Evolutionary conservation across 164 flowering plant genomes (phyloP).

Genomic region (Umbilicus rupestris): DNA sequence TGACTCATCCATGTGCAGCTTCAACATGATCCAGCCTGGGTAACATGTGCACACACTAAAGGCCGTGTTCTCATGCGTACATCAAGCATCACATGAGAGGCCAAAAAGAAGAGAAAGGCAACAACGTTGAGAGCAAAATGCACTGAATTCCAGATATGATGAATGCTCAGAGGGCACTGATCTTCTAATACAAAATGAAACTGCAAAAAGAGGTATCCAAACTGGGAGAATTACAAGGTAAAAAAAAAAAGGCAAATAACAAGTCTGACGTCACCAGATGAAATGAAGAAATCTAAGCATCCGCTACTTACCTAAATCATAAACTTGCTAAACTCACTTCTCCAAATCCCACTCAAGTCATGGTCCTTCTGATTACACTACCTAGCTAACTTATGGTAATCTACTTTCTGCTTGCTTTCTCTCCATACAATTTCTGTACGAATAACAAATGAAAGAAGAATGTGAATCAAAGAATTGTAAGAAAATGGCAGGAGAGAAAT

Average conservation of each 20-base stretch:
- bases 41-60: neutral
- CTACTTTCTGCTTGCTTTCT: neutral
- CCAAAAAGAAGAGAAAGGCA: neutral
- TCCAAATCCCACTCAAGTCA: neutral
- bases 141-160: neutral
- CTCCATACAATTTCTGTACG: conserved; percentile 3
- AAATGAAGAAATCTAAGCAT: conserved; percentile 1
- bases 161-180: too few species aligned
- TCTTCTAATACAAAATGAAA: conserved; percentile 14
- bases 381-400: neutral
- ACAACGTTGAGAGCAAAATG: neutral
- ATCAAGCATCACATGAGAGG: neutral
- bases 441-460: conserved; percentile 1
- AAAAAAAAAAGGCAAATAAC: conserved; percentile 12
- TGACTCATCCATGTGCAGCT: conserved; percentile 4
- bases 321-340: neutral
- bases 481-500: conserved; percentile 5
- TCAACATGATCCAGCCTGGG: neutral
- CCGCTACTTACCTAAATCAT: conserved; percentile 16
- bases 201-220: conserved; percentile 64
- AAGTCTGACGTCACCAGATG: conserved; percentile 9
- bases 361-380: conserved; percentile 1
- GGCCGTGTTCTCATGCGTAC: neutral
- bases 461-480: conserved; percentile 1
- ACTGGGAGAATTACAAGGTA: conserved; percentile 11